Percentiles rank a stretch among this genome's conserved stretches.
These are phyloP conservation scores for Bipolaris oryzae DNA, from an alignment of 2,329 filamentous ascomycete genomes.

Conservation along the genomic window DNA sequence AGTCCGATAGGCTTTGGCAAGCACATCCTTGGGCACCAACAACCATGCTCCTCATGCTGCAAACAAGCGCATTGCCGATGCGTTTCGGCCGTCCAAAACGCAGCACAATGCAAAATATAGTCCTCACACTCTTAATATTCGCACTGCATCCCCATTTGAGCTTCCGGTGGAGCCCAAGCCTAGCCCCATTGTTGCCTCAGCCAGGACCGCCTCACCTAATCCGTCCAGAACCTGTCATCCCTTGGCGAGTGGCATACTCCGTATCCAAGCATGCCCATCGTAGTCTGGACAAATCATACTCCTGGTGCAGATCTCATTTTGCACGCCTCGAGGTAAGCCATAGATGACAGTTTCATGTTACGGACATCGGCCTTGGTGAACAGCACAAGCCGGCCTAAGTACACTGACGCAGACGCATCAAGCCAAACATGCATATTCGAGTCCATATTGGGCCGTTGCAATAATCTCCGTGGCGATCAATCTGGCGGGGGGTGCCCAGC, in stretches of 20 bases:
- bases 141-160: neutral
- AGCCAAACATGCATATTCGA: conserved; percentile 3
- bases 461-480: conserved; percentile 24
- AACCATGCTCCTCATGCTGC: conserved; percentile 5
- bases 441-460: conserved; percentile 11
- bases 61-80: conserved; percentile 1
- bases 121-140: conserved; percentile 4
- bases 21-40: neutral
- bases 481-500: neutral
- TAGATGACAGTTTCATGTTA: neutral
- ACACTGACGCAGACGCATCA: conserved; percentile 6
- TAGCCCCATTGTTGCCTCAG: conserved; percentile 1
- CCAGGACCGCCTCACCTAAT: conserved; percentile 6
- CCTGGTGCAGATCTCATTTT: neutral
- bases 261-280: neutral
- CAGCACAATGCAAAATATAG: conserved; percentile 8
- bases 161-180: conserved; percentile 1
- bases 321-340: neutral
- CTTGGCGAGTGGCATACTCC: conserved; percentile 1
- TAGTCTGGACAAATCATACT: neutral
- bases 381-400: conserved; percentile 8
- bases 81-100: neutral
- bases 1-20: conserved; percentile 7
- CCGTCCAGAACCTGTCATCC: conserved; percentile 4
- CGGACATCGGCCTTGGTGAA: conserved; percentile 1